Evolutionary conservation across 345 rosid species (phyloP).

Genomic region (Gossypium mustelinum): DNA sequence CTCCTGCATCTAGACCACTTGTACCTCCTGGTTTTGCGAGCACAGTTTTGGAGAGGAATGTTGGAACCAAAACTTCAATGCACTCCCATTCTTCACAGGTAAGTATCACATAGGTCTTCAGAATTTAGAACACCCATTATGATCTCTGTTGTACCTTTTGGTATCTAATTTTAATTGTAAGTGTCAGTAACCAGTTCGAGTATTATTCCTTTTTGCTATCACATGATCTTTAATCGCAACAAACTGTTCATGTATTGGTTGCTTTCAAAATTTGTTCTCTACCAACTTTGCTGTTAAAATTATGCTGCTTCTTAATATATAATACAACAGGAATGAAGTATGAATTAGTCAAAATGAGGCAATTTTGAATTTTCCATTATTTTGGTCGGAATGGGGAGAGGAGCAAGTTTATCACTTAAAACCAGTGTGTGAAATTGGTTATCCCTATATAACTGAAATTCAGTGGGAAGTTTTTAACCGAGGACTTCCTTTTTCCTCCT

Average conservation of each 20-base stretch:
- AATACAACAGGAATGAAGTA: background rate
- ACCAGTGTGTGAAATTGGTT: background rate
- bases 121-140: background rate
- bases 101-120: slow-evolving; percentile 12
- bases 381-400: background rate
- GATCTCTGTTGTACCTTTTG: background rate
- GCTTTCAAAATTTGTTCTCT: background rate
- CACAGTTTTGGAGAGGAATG: slow-evolving; percentile 42
- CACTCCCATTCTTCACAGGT: slow-evolving; percentile 49
- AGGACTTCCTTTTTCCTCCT: background rate
- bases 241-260: background rate
- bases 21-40: slow-evolving; percentile 94
- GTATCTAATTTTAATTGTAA: background rate
- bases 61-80: slow-evolving; percentile 43
- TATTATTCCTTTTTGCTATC: background rate
- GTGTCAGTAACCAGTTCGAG: background rate
- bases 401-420: background rate
- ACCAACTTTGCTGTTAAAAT: background rate
- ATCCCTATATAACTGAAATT: background rate
- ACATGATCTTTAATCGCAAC: background rate
- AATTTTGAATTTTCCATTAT: background rate
- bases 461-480: background rate
- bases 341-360: background rate
- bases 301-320: background rate
- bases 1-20: slow-evolving; percentile 77